Conservation (phyloP, 139 green algal genomes). For the Volvox reticuliferus region DNA sequence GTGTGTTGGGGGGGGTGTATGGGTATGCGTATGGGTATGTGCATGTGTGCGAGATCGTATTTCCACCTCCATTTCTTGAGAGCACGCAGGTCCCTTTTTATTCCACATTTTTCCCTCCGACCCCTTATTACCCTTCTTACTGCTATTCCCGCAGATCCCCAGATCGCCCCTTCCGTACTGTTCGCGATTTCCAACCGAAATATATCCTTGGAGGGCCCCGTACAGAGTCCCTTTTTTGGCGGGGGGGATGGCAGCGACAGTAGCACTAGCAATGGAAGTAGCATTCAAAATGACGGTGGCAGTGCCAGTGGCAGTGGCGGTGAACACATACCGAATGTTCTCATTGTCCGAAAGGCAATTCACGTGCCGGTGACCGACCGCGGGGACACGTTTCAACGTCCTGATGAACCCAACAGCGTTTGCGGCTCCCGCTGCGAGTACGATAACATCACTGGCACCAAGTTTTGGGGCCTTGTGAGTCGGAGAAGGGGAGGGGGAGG, state of each 20-base stretch:
- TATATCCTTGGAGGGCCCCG: background rate
- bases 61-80: too few relatives aligned
- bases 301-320: background rate
- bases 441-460: background rate
- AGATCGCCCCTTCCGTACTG: background rate
- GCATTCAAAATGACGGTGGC: background rate
- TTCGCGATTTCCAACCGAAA: background rate
- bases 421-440: background rate
- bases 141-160: background rate
- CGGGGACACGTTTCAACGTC: background rate
- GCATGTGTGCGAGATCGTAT: background rate
- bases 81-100: too few relatives aligned
- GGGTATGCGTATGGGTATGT: background rate
- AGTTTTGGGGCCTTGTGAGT: constrained; percentile 36
- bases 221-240: background rate
- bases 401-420: background rate
- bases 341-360: constrained; percentile 4
- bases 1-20: background rate
- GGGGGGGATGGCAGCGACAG: background rate
- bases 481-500: too few relatives aligned
- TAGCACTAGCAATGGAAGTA: background rate
- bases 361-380: background rate
- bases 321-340: background rate
- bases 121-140: background rate
- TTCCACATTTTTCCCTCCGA: too few relatives aligned